phyloP scores from a whole-genome alignment of 1,139 yeast species.

The Eremothecium coryli region DNA sequence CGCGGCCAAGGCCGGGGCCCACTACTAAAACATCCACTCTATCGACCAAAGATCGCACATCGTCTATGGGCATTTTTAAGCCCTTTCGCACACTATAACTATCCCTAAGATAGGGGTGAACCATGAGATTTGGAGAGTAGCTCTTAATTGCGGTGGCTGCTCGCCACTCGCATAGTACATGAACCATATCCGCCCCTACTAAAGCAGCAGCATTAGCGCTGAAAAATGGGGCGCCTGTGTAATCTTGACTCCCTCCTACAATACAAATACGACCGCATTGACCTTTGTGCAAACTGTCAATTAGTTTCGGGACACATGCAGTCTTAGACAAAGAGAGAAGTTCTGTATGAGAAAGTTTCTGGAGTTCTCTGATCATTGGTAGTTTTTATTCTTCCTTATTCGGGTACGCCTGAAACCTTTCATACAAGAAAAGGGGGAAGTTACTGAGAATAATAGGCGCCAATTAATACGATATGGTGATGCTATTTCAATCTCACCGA shows the following conservation, averaged over 20 bases:
- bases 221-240: constrained; percentile 92
- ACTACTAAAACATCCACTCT: constrained; percentile 74
- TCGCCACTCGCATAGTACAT: constrained; percentile 66
- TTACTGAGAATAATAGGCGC: too few relatives aligned
- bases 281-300: constrained; percentile 72
- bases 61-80: constrained; percentile 39
- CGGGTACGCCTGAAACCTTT: too few relatives aligned
- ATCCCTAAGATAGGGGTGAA: constrained; percentile 68
- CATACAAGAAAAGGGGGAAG: too few relatives aligned
- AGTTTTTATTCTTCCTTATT: neutral
- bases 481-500: too few relatives aligned
- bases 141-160: constrained; percentile 80
- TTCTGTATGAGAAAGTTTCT: constrained; percentile 34
- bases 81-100: constrained; percentile 10
- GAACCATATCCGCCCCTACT: constrained; percentile 83
- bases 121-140: constrained; percentile 91
- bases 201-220: constrained; percentile 77
- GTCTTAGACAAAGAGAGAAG: constrained; percentile 41
- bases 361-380: neutral
- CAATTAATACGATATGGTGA: too few relatives aligned
- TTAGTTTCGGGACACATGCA: constrained; percentile 64
- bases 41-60: constrained; percentile 44
- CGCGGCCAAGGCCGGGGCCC: constrained; percentile 94
- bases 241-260: constrained; percentile 88
- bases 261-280: constrained; percentile 76